Conservation (phyloP, 441 rosid genomes). For the Gossypium schwendimanii region DNA sequence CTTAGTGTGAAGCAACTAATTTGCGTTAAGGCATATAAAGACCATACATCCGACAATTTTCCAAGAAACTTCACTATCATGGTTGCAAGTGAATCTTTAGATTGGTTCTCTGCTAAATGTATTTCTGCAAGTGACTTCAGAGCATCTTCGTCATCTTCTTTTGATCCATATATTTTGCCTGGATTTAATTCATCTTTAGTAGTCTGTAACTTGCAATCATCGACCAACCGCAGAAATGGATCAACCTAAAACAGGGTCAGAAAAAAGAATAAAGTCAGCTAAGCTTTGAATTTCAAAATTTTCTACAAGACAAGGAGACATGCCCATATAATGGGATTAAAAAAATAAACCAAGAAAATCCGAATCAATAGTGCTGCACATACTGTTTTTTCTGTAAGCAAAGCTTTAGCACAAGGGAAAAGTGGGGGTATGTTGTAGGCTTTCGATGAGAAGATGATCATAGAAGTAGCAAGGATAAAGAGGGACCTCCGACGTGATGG, state of each 20-base stretch:
- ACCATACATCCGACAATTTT: slow-evolving; percentile 48
- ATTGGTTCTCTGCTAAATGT: slow-evolving; percentile 43
- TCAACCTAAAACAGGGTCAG: slow-evolving; percentile 43
- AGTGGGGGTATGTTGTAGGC: slow-evolving; percentile 68
- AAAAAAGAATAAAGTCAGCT: background rate
- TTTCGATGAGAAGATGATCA: slow-evolving; percentile 75
- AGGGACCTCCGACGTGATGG: slow-evolving; percentile 78
- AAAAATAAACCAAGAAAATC: slow-evolving; percentile 4
- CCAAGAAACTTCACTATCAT: slow-evolving; percentile 55
- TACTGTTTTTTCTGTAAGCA: slow-evolving; percentile 62
- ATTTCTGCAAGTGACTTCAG: slow-evolving; percentile 45
- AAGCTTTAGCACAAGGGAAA: slow-evolving; percentile 50
- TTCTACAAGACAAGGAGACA: background rate
- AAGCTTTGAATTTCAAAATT: background rate
- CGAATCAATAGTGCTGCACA: slow-evolving; percentile 14
- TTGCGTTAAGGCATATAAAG: slow-evolving; percentile 8
- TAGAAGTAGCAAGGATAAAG: slow-evolving; percentile 58
- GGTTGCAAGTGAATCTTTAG: slow-evolving; percentile 52
- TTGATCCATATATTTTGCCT: slow-evolving; percentile 48
- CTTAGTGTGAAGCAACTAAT: slow-evolving; percentile 2
- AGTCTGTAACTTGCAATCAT: slow-evolving; percentile 66
- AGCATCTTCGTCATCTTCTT: slow-evolving; percentile 69
- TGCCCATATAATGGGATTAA: background rate
- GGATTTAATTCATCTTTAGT: slow-evolving; percentile 27
- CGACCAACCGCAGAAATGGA: slow-evolving; percentile 64